These are phyloP conservation scores for Tolypocladium paradoxum DNA, from an alignment of 2,329 filamentous ascomycete species.

Conservation along the genomic window DNA sequence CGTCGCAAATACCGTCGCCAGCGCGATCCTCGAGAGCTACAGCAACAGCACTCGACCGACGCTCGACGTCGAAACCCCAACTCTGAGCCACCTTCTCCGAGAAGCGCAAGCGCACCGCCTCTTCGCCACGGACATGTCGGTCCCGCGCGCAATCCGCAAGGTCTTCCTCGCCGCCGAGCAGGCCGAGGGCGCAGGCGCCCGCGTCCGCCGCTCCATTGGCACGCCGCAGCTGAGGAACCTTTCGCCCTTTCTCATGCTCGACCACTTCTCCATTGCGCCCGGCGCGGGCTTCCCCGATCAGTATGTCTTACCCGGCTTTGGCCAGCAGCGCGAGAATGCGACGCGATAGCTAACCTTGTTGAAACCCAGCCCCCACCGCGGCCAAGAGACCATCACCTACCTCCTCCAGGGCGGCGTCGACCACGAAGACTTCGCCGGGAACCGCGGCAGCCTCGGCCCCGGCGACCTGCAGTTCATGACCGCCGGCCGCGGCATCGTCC, in stretches of 20 bases:
- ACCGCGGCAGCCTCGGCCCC: constrained; percentile 69
- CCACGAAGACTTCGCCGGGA: constrained; percentile 85
- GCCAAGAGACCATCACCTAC: constrained; percentile 84
- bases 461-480: constrained; percentile 99
- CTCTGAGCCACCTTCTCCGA: background rate
- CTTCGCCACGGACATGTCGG: constrained; percentile 40
- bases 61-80: background rate
- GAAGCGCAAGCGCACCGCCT: background rate
- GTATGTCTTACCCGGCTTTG: constrained; percentile 20
- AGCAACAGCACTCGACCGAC: background rate
- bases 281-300: constrained; percentile 90
- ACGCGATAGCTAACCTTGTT: background rate
- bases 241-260: constrained; percentile 90
- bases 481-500: constrained; percentile 80
- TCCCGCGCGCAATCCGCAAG: constrained; percentile 67
- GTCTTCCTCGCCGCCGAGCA: constrained; percentile 79
- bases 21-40: background rate
- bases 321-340: too few species aligned
- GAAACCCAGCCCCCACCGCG: constrained; percentile 44
- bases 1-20: background rate
- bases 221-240: constrained; percentile 76
- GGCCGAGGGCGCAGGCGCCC: constrained; percentile 77
- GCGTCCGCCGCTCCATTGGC: constrained; percentile 79
- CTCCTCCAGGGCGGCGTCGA: constrained; percentile 76
- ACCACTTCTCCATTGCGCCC: constrained; percentile 73